A percentile compares a stretch with the other conserved stretches of the same genome.
Conservation (phyloP, 2,329 filamentous ascomycete genomes). For the Nemania sp. region DNA sequence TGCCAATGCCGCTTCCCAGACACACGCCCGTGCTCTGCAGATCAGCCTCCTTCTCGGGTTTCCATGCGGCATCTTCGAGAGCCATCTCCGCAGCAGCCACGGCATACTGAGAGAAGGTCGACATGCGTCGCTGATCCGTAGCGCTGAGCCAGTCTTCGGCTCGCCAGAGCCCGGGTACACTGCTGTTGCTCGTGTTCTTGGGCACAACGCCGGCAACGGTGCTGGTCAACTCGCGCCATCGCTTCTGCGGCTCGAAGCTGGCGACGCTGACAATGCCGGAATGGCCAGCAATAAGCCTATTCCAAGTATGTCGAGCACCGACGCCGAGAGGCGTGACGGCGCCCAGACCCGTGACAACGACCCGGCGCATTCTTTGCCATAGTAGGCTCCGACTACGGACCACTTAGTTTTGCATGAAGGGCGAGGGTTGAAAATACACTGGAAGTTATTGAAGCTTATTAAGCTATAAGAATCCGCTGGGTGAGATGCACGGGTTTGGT, state of each 20-base stretch:
- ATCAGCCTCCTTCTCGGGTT: constrained; percentile 61
- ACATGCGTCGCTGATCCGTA: constrained; percentile 74
- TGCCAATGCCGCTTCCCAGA: constrained; percentile 93
- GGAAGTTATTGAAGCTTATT: too few species aligned
- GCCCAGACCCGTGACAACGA: constrained; percentile 82
- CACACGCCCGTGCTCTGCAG: constrained; percentile 84
- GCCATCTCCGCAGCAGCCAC: constrained; percentile 86
- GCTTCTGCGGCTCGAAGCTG: constrained; percentile 55
- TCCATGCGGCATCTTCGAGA: constrained; percentile 79
- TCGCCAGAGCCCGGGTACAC: constrained; percentile 48
- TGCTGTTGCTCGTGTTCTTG: constrained; percentile 23
- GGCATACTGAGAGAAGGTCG: constrained; percentile 90
- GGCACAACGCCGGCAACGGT: constrained; percentile 85
- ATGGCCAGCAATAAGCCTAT: constrained; percentile 74
- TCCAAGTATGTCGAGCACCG: constrained; percentile 78
- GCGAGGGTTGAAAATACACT: neutral
- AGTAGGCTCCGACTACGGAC: constrained; percentile 16
- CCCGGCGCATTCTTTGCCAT: constrained; percentile 64
- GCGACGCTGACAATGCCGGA: constrained; percentile 79
- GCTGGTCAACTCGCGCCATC: constrained; percentile 76
- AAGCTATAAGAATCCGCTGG: too few species aligned
- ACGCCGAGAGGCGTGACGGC: constrained; percentile 83
- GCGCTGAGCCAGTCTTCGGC: constrained; percentile 57
- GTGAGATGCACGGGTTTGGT: too few species aligned
- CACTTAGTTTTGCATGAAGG: neutral